A percentile compares a stretch with the other conserved stretches of the same genome.
These are phyloP conservation scores for Penicillium polonicum DNA, from an alignment of 2,329 filamentous ascomycete species.

Conservation along the genomic window DNA sequence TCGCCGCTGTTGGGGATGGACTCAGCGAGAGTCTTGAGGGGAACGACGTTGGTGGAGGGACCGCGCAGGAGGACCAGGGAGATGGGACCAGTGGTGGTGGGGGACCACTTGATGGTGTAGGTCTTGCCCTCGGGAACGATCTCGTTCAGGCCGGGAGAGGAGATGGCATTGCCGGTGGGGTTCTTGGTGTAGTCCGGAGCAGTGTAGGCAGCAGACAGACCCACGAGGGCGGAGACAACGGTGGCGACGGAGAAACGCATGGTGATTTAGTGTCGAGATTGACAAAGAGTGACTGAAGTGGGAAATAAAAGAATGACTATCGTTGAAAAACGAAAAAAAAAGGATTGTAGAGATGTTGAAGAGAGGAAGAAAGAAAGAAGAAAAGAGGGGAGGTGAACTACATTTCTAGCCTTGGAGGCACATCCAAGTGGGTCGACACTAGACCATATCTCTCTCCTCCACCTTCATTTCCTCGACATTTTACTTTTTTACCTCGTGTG, in stretches of 20 bases:
- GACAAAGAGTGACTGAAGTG: conserved; percentile 30
- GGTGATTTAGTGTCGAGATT: conserved; percentile 20
- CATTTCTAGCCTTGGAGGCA: conserved; percentile 4
- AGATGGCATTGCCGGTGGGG: conserved; percentile 56
- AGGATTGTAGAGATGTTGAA: conserved; percentile 24
- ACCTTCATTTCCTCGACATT: neutral
- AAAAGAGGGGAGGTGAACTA: conserved; percentile 17
- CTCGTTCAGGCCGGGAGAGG: conserved; percentile 51
- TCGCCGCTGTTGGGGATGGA: conserved; percentile 56
- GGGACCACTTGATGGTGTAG: conserved; percentile 60
- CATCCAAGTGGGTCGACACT: neutral
- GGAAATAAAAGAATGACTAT: conserved; percentile 15
- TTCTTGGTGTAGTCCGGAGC: conserved; percentile 35
- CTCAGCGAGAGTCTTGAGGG: conserved; percentile 53
- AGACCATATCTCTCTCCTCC: neutral
- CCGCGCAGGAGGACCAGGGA: conserved; percentile 62
- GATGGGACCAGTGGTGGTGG: conserved; percentile 42
- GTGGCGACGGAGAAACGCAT: conserved; percentile 43
- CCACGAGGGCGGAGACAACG: conserved; percentile 40
- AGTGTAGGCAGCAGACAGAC: conserved; percentile 40
- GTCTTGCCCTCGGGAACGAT: conserved; percentile 56
- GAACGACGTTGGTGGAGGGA: conserved; percentile 54
- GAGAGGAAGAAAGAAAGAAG: conserved; percentile 5
- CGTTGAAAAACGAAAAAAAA: conserved; percentile 17
- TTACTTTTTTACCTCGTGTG: neutral